Conservation (phyloP, 2,329 filamentous ascomycete species). For the Pseudophaeomoniella oleicola region DNA sequence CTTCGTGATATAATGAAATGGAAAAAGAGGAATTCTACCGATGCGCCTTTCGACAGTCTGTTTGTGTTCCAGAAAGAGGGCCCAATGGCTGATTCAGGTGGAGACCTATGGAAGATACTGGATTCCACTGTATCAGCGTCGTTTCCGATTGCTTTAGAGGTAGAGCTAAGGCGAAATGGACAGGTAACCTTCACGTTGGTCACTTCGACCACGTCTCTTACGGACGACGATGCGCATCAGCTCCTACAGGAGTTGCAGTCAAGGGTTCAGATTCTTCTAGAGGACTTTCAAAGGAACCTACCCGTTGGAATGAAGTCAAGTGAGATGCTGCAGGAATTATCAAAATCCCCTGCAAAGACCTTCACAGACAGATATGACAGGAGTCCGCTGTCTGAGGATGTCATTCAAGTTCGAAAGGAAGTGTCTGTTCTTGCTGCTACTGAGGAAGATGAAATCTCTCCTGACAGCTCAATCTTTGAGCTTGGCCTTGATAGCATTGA, state of each 20-base stretch:
- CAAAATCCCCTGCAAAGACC: constrained; percentile 11
- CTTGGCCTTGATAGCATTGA: constrained; percentile 88
- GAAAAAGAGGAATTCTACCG: constrained; percentile 40
- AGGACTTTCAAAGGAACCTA: not conserved
- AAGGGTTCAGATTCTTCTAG: not conserved
- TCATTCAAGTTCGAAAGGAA: constrained; percentile 38
- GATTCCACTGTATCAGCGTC: constrained; percentile 40
- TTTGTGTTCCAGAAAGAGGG: constrained; percentile 62
- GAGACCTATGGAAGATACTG: constrained; percentile 39
- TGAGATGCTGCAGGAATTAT: constrained; percentile 12
- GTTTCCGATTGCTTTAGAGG: constrained; percentile 67
- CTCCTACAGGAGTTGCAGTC: constrained; percentile 28
- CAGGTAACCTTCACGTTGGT: constrained; percentile 45
- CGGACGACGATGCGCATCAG: constrained; percentile 17
- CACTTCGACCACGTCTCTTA: constrained; percentile 33
- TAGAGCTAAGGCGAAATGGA: constrained; percentile 36
- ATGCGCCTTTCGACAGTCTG: constrained; percentile 60
- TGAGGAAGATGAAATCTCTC: constrained; percentile 34
- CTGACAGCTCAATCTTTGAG: constrained; percentile 56
- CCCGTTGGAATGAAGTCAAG: not conserved
- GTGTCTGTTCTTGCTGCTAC: constrained; percentile 49
- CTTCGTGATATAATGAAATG: constrained; percentile 71
- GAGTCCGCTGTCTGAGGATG: not conserved
- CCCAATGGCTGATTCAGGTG: constrained; percentile 10
- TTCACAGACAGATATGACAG: not conserved